Conservation (phyloP, 1,139 yeast genomes). For the Candida gigantensis region DNA sequence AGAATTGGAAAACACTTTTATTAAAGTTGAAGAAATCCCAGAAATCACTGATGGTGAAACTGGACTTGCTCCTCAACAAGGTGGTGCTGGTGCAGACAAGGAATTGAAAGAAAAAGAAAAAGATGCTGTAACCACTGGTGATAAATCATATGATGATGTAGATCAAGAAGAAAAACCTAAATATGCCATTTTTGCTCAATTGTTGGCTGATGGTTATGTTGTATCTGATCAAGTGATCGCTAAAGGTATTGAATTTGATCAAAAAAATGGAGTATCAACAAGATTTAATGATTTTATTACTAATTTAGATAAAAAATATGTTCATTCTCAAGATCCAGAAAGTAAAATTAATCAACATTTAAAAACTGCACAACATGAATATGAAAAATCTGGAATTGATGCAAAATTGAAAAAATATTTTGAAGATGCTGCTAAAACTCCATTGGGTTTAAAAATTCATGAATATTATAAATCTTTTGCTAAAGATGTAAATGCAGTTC, state of each 20-base stretch:
- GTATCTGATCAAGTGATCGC: constrained; percentile 63
- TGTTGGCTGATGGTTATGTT: constrained; percentile 69
- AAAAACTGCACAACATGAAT: constrained; percentile 17
- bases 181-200: constrained; percentile 73
- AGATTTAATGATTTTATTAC: constrained; percentile 58
- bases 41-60: constrained; percentile 19
- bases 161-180: constrained; percentile 80
- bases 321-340: constrained; percentile 25
- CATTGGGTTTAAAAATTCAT: constrained; percentile 42
- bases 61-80: constrained; percentile 8
- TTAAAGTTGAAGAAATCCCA: constrained; percentile 45
- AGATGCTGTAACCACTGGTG: constrained; percentile 31
- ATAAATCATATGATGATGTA: constrained; percentile 43
- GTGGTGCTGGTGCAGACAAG: constrained; percentile 12
- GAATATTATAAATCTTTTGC: constrained; percentile 47
- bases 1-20: constrained; percentile 60
- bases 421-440: constrained; percentile 35
- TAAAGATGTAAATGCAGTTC: constrained; percentile 62
- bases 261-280: constrained; percentile 60
- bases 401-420: constrained; percentile 27
- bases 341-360: constrained; percentile 18
- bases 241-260: constrained; percentile 62
- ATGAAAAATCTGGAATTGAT: constrained; percentile 10
- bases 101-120: constrained; percentile 13
- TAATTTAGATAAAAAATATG: constrained; percentile 59